A percentile compares a stretch with the other conserved stretches of the same genome.
Evolutionary conservation across 345 rosid species (phyloP).

Genomic region (Salix arbutifolia): DNA sequence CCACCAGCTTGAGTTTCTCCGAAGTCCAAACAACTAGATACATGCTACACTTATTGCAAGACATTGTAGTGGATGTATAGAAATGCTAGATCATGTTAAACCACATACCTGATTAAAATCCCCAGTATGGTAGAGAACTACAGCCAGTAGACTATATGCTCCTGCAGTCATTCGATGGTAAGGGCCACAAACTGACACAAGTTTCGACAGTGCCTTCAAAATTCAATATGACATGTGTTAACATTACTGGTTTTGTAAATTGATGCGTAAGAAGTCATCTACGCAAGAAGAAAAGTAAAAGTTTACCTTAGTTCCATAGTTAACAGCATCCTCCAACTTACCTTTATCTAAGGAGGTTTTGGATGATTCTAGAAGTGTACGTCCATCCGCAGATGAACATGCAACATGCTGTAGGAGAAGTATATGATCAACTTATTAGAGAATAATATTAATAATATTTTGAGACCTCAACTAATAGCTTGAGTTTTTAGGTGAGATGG

Average conservation of each 20-base stretch:
- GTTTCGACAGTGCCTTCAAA: constrained; percentile 33
- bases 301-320: constrained; percentile 29
- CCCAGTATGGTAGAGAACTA: constrained; percentile 35
- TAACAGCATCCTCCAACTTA: constrained; percentile 36
- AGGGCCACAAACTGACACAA: constrained; percentile 36
- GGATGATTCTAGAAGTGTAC: constrained; percentile 29
- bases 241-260: background rate
- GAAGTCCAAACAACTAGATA: background rate
- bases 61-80: background rate
- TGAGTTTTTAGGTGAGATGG: too few relatives aligned
- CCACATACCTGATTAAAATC: constrained; percentile 51
- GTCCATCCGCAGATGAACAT: constrained; percentile 39
- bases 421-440: constrained; percentile 7
- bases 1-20: background rate
- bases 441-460: too few relatives aligned
- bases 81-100: constrained; percentile 13
- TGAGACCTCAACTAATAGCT: too few relatives aligned
- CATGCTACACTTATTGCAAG: background rate
- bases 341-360: constrained; percentile 36
- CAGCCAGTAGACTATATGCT: constrained; percentile 36
- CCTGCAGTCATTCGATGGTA: constrained; percentile 38
- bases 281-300: constrained; percentile 1
- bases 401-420: constrained; percentile 32
- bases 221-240: constrained; percentile 24
- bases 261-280: constrained; percentile 1